phyloP scores from a whole-genome alignment of 495 filamentous ascomycete species.

The Neurospora sp. region DNA sequence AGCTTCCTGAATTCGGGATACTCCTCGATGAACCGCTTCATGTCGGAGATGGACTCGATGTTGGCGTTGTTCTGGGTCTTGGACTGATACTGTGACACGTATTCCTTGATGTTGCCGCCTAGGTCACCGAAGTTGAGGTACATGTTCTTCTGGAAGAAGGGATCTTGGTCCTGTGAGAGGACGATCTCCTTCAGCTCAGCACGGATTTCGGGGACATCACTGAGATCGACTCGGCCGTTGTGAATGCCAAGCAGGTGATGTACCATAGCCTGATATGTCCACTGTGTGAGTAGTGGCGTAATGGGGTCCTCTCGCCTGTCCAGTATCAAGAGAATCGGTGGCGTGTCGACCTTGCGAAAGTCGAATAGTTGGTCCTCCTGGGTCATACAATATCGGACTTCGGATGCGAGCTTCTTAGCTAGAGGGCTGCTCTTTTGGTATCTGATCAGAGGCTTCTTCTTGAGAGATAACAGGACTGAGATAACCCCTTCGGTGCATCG shows the following conservation, averaged over 20 bases:
- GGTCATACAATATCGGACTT: constrained; percentile 82
- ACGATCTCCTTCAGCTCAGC: constrained; percentile 93
- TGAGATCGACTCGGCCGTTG: constrained; percentile 83
- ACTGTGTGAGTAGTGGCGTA: constrained; percentile 91
- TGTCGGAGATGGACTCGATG: constrained; percentile 92
- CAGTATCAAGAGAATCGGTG: constrained; percentile 81
- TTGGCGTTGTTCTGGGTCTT: constrained; percentile 88
- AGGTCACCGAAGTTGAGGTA: constrained; percentile 97
- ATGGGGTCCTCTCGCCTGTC: constrained; percentile 93
- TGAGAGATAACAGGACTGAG: constrained; percentile 71
- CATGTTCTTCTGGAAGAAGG: constrained; percentile 99
- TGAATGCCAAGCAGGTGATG: constrained; percentile 90
- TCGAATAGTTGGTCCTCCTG: constrained; percentile 98
- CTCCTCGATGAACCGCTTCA: constrained; percentile 99
- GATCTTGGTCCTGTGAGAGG: constrained; percentile 93
- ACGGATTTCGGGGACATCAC: constrained; percentile 76
- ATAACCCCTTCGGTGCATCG: constrained; percentile 79
- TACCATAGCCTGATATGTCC: constrained; percentile 99
- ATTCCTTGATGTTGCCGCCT: constrained; percentile 95
- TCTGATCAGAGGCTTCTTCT: constrained; percentile 90
- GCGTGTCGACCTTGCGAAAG: constrained; percentile 89
- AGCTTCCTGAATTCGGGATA: constrained; percentile 96
- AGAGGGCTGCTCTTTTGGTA: constrained; percentile 88
- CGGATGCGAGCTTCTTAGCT: constrained; percentile 84
- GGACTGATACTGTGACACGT: constrained; percentile 93